These are phyloP conservation scores for Phoenix roebelenii DNA, from an alignment of 176 grass and related monocot genomes.

Conservation along the genomic window DNA sequence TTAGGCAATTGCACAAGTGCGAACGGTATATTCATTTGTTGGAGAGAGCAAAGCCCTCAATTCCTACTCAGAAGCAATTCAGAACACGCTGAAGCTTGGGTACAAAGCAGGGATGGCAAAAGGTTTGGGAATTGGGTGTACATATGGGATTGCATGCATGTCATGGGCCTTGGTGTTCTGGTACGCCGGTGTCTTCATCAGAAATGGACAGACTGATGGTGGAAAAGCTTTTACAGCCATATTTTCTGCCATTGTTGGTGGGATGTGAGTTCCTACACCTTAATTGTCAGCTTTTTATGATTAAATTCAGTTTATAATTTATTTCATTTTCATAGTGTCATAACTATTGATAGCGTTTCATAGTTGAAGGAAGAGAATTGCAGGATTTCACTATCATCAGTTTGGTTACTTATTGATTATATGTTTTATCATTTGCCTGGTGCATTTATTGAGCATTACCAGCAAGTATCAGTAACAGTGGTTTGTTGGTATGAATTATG, in stretches of 20 bases:
- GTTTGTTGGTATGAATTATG: too few relatives aligned
- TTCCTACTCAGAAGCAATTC: slow-evolving; percentile 88
- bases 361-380: too few relatives aligned
- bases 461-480: too few relatives aligned
- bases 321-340: too few relatives aligned
- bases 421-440: background rate
- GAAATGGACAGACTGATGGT: slow-evolving; percentile 82
- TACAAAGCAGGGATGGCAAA: slow-evolving; percentile 99
- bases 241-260: slow-evolving; percentile 73
- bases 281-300: background rate
- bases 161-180: slow-evolving; percentile 97
- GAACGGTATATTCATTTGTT: slow-evolving; percentile 94
- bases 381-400: too few relatives aligned
- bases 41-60: slow-evolving; percentile 89
- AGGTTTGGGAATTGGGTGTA: slow-evolving; percentile 92
- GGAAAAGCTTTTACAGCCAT: slow-evolving; percentile 97
- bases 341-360: too few relatives aligned
- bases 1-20: slow-evolving; percentile 91
- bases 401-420: too few relatives aligned
- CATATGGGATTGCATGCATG: slow-evolving; percentile 95
- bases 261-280: slow-evolving; percentile 15
- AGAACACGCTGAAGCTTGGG: slow-evolving; percentile 87
- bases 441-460: background rate
- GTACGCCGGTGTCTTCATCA: slow-evolving; percentile 95
- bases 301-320: too few relatives aligned